Evolutionary conservation across 2,329 filamentous ascomycete genomes (phyloP), one percentile per base, ranked within the genome.

Genomic region (Scedosporium aurantiacum): DNA sequence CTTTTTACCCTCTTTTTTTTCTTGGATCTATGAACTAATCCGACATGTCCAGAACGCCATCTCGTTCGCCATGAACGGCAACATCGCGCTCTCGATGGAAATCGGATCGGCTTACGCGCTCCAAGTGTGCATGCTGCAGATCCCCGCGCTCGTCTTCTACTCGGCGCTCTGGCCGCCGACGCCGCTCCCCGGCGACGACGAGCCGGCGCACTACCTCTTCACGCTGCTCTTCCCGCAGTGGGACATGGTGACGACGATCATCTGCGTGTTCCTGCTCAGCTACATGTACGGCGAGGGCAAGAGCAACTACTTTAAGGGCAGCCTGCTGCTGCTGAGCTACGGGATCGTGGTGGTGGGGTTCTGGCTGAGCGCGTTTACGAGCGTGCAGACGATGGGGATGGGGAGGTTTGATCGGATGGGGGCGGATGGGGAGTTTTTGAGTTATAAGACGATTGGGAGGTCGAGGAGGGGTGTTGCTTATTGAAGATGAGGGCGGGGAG

Each of bases 241-340:
- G 93, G 94, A 99, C 72, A 95, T 99, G 90, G 87, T 97, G 12
- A 96, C 90, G 0, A 91, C 97, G 16, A 96, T 97, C 63, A 77
- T 99, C 16, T 97, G 93, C 69, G 91, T 99, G 18, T 96, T 99
- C 77, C 78, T 99, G 62, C 84, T 99, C 66, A 96, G 91, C 69
- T 96, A 97, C 78, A 93, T 99, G 79, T 96, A 97, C 68, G 90
- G 93, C 59, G 94, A 99, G 76, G 94, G 94, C 47, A 99, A 99
- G 84, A 97, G 92, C 79, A 99, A 99, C 75, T 99, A 99, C 75
- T 99, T 99, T 84, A 99, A 99, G 78, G 94, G 94, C 59, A 96
- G 90, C 66, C 97, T 97, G 67, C 80, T 99, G 60, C 85, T 97
- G 65, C 78, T 99, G 58, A 94, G 90, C 40, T 99, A 99, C 72